Evolutionary conservation across 768 basidiomycete genomes (phyloP), one percentile per base, ranked within the genome.

Genomic region (Lentinula raphanica): DNA sequence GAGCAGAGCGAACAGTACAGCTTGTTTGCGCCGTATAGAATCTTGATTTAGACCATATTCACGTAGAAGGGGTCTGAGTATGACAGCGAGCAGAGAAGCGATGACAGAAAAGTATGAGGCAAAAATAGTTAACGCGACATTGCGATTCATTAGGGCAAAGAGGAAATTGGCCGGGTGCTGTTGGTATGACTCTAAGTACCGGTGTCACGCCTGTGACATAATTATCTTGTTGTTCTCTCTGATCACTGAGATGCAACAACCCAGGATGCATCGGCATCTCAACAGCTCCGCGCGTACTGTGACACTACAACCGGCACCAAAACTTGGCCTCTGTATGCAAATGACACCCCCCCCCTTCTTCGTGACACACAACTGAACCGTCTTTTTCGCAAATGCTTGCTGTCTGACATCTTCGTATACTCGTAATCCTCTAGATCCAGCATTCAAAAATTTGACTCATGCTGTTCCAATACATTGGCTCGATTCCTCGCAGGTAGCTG

Each of bases 101-200:
- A 76, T 75, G 48, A 69, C 45, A 7, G 64, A 35, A 55, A 75
- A 75, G 54, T 76, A 78, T 15, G 71, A 74, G 5, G 59, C 59
- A 15, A 73, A 71, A 31, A 76, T 67, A 1, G 63, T 23, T 12
- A 71, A 58, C 2, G 60, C 71, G 23, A 40, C 29, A n/a, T 11
- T 4, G 51, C 51, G 19, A 39, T n/a, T n/a, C 27, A 48, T 46
- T 12, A 48, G 27, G 12, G 19, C 21, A 3, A 44, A 44, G 12
- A n/a, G 21, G n/a, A 42, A n/a, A 39, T n/a, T n/a, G n/a, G n/a
- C n/a, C n/a, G n/a, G n/a, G n/a, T n/a, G n/a, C n/a, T n/a, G n/a
- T n/a, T n/a, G n/a, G n/a, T n/a, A n/a, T n/a, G n/a, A n/a, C n/a
- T n/a, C n/a, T n/a, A n/a, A n/a, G n/a, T n/a, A n/a, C n/a, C n/a